Conservation (phyloP, 1,139 yeast species). For the Suhomyces choctaworum region DNA sequence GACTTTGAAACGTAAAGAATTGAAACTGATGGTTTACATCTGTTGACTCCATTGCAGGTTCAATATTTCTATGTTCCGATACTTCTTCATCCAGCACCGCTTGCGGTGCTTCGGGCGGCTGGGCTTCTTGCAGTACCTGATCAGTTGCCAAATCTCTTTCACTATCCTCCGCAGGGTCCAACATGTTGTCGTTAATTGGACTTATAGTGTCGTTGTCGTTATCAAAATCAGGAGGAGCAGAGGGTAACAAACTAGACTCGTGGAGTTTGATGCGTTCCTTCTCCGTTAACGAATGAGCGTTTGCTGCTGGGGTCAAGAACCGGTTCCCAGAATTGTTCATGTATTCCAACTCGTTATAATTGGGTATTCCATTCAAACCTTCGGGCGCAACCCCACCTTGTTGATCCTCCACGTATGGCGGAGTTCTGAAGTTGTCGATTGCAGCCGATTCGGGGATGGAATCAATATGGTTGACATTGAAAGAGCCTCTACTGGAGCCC, state of each 20-base stretch:
- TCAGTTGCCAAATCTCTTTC: not conserved
- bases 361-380: slow-evolving; percentile 19
- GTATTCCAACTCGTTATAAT: slow-evolving; percentile 25
- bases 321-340: slow-evolving; percentile 2
- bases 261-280: slow-evolving; percentile 55
- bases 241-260: slow-evolving; percentile 61
- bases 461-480: not conserved
- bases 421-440: slow-evolving; percentile 14
- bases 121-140: not conserved
- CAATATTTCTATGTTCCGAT: too few species aligned
- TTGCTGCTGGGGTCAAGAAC: slow-evolving; percentile 11
- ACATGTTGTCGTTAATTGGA: slow-evolving; percentile 14
- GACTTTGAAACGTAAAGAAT: slow-evolving; percentile 19
- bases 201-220: slow-evolving; percentile 21
- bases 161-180: slow-evolving; percentile 6
- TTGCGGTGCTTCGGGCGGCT: not conserved
- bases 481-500: slow-evolving; percentile 1
- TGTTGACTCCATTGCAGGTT: slow-evolving; percentile 1
- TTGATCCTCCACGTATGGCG: slow-evolving; percentile 16
- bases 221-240: slow-evolving; percentile 50
- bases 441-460: not conserved
- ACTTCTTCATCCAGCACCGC: not conserved
- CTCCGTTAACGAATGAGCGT: slow-evolving; percentile 35
- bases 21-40: slow-evolving; percentile 14
- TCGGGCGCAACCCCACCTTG: not conserved